Evolutionary conservation across 176 grass and related monocot species (phyloP), one percentile per base, ranked within the genome.

Genomic region (Echinochloa phyllopogon): DNA sequence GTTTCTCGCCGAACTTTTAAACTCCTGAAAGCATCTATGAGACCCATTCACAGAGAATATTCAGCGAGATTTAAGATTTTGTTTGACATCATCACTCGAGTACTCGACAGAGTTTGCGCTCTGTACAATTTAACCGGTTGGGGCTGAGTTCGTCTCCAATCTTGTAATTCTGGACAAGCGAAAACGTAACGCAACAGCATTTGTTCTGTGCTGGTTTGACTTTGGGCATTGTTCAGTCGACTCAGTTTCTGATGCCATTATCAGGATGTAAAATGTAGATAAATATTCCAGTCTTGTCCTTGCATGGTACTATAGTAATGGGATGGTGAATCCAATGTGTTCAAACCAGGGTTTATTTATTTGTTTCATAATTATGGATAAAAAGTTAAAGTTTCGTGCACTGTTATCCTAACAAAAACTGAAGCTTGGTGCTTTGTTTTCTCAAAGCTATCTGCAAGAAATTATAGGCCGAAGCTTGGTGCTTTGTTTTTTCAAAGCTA

Each of bases 161-260:
- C 41, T 47, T 60, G 53, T 38, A 17, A 8, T 21, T 24, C 10
- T 48, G 69, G 81, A 62, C 55, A 74, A 65, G 45, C 44, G 14
- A 65, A 27, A 75, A 25, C 59, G 71, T 75, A 52, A 76, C 59
- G 59, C 70, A 55, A 65, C 82, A 64, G 37, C 14, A 29, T 40
- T 49, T 17, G 69, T 53, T 51, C 9, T 14, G 5, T 41, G 10
- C 11, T 52, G 1, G 25, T 51, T 40, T 84, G 38, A 75, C 70
- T 51, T 75, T 64, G 37, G 23, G 6, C 8, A 47, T 47, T 4
- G 11, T 47, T 4, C 13, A 21, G 11, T 43, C 21, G 27, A 53
- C 25, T 38, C 3, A 10, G 18, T 65, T 66, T 66, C 47, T 23
- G 27, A 24, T 52, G 10, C 12, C 63, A 33, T 33, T 33, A 33